Evolutionary conservation across 345 rosid genomes (phyloP), one percentile per base, ranked within the genome.

Genomic region (Aegle marmelos): DNA sequence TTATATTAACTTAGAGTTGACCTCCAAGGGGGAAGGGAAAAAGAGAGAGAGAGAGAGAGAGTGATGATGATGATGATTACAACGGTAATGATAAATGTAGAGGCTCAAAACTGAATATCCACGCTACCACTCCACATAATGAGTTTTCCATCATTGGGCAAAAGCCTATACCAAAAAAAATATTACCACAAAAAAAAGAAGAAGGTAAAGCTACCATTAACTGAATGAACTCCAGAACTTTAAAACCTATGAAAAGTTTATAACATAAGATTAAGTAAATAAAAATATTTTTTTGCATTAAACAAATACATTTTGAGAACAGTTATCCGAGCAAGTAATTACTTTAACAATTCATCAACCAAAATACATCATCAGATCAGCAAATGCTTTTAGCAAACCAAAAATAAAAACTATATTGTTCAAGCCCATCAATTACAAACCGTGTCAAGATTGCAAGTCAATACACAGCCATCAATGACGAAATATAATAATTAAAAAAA

Each of bases 141-240:
- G 28, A 70, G 73, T 41, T 82, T 39, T 82, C 62, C 79, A 75
- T 82, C 79, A 75, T 33, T 7, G 82, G 79, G 82, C 82, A 71
- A 34, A 60, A n/a, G 34, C 33, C 36, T 36, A 34, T 22, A n/a
- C 6, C 48, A 36, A 58, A 30, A n/a, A n/a, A 28, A 58, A 9
- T 36, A 31, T 6, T 11, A 19, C 5, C 2, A 65, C 0, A 21
- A 65, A 2, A 31, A 1, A 63, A 2, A 31, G 0, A 63, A 4
- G 36, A 34, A 24, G 34, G 10, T 37, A 24, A 25, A 62, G 58
- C n/a, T 34, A 10, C 33, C 21, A 65, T 28, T 19, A 67, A 59
- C 58, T 64, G 30, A 33, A 45, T 14, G 22, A 22, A n/a, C 27
- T 22, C 9, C 30, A 57, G 5, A 64, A 63, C 31, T 8, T 8